These are phyloP conservation scores for Violaceomyces palustris DNA, from an alignment of 1,284 basidiomycete genomes.

Conservation along the genomic window DNA sequence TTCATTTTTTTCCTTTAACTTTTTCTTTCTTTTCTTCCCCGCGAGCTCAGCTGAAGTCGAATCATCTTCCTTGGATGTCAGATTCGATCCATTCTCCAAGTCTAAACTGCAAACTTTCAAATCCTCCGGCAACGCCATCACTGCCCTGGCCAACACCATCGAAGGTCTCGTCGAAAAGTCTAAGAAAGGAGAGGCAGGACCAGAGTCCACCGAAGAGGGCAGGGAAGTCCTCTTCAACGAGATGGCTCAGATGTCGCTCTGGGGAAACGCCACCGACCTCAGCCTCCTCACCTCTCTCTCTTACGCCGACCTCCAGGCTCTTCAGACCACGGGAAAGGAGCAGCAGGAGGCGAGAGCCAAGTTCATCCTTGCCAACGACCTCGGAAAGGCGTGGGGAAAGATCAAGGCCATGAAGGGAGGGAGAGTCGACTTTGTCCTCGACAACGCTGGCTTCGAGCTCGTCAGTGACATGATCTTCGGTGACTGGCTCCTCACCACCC, in stretches of 20 bases:
- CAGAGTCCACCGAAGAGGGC: constrained; percentile 25
- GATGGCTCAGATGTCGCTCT: constrained; percentile 78
- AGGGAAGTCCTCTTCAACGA: constrained; percentile 64
- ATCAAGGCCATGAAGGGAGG: constrained; percentile 61
- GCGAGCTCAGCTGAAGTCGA: too few relatives aligned
- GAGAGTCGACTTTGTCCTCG: constrained; percentile 80
- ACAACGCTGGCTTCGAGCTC: constrained; percentile 89
- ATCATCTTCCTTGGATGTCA: too few relatives aligned
- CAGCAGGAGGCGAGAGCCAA: constrained; percentile 53
- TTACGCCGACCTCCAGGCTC: constrained; percentile 69
- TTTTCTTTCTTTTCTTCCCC: too few relatives aligned
- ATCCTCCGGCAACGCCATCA: constrained; percentile 70
- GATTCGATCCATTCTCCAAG: constrained; percentile 79
- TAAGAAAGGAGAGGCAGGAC: constrained; percentile 11
- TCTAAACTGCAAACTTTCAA: constrained; percentile 81
- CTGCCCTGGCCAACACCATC: constrained; percentile 55
- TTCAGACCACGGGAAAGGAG: constrained; percentile 71
- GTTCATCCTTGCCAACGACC: constrained; percentile 80
- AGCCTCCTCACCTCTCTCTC: constrained; percentile 75
- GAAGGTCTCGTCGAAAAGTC: constrained; percentile 35
- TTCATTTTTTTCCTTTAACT: too few relatives aligned
- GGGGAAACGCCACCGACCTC: constrained; percentile 65
- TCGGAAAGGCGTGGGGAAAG: constrained; percentile 70
- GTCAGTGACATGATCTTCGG: constrained; percentile 92
- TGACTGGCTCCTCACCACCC: constrained; percentile 62